Evolutionary conservation across 768 basidiomycete genomes (phyloP).

Genomic region (Collybia sordida): DNA sequence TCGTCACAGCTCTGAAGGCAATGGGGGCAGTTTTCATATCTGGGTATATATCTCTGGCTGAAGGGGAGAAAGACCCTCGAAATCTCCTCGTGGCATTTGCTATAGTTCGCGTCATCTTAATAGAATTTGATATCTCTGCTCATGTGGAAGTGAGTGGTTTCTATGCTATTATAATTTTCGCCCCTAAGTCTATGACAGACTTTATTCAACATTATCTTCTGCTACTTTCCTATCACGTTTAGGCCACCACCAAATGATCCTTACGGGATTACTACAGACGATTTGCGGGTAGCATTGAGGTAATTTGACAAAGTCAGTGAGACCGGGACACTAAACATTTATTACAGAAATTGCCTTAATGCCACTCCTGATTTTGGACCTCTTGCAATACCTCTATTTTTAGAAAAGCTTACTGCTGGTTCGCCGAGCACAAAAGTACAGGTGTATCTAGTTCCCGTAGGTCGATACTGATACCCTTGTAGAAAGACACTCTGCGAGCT

Average conservation of each 20-base stretch:
- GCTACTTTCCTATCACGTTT: slow-evolving; percentile 98
- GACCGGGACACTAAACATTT: not conserved
- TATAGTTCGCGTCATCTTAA: slow-evolving; percentile 79
- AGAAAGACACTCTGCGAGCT: slow-evolving; percentile 87
- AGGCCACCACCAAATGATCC: slow-evolving; percentile 92
- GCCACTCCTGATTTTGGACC: slow-evolving; percentile 83
- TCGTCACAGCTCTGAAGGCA: slow-evolving; percentile 60
- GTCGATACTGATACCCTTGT: slow-evolving; percentile 1
- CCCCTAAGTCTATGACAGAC: slow-evolving; percentile 44
- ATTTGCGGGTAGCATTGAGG: slow-evolving; percentile 76
- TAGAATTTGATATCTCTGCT: slow-evolving; percentile 81
- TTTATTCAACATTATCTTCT: slow-evolving; percentile 93
- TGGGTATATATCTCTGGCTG: slow-evolving; percentile 77
- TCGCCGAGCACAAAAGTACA: slow-evolving; percentile 80
- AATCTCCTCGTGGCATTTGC: slow-evolving; percentile 90
- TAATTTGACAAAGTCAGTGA: slow-evolving; percentile 19
- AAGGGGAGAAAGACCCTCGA: slow-evolving; percentile 96
- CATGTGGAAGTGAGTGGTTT: slow-evolving; percentile 67
- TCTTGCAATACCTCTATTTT: slow-evolving; percentile 81
- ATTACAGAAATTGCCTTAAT: slow-evolving; percentile 61
- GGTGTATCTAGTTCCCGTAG: not conserved
- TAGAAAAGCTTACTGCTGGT: slow-evolving; percentile 88
- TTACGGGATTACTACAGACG: slow-evolving; percentile 87
- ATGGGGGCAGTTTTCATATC: slow-evolving; percentile 74
- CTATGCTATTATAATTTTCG: not conserved